Base-by-base conservation (phyloP, 768 basidiomycete species). In the Kwoniella dendrophila region DNA sequence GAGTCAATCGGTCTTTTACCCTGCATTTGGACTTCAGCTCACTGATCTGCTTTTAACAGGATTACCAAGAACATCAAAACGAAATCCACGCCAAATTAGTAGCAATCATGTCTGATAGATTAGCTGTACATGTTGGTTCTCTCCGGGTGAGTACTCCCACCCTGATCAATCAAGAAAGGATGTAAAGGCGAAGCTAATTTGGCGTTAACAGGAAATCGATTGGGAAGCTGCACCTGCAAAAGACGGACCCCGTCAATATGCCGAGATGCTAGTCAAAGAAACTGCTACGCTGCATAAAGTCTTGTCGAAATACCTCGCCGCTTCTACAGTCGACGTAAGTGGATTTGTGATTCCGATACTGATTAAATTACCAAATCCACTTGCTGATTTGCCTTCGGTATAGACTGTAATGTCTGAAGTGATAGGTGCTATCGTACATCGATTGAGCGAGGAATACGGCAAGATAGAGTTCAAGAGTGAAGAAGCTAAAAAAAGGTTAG, bases 41-140 rank as follows among this genome's bases (percentile, higher is more conserved):
- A 66, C 33, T 20, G 7, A 24, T 4, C 10, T 45, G 18, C 29
- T 4, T 59, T 22, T 12, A 4, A 20, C 73, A 94, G 88, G 96
- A 98, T 79, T 98, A 90, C 74, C 95, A 98, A 83, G 96, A 98
- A 79, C 96, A 99, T 80, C 96, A 99, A 80, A 90, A 95, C 74
- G 96, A 98, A 82, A 98, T 99, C 56, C 95, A 98, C 78, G 86
- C 91, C 53, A 99, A 99, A 81, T 83, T 99, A 57, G 88, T 99
- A 62, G 90, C 92, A 43, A 99, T 98, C 80, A 99, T 99, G 96
- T 89, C 92, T 38, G 95, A 98, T 80, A 85, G 95, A 59, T 82
- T 98, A 45, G 85, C 83, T 69, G 87, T 88, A 1, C 95, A 98
- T 77, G 88, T 92, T 75, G 87, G 86, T 70, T 83, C 88, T 26